A percentile compares a stretch with the other conserved stretches of the same genome.
Conservation (phyloP, 2,329 filamentous ascomycete species). For the Botrytis porri region DNA sequence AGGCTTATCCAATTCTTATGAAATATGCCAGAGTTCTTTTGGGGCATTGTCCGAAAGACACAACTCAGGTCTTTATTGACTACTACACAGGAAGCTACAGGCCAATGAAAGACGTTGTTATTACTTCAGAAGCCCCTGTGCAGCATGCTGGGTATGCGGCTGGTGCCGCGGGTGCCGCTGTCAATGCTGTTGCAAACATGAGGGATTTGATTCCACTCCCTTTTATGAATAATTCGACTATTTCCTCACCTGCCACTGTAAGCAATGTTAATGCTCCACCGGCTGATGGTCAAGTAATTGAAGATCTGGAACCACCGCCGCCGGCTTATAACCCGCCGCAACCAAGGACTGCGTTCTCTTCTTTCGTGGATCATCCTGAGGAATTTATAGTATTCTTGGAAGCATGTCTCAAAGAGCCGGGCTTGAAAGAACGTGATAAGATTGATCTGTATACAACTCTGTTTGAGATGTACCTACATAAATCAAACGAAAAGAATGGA, state of each 20-base stretch:
- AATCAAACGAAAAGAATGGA: conserved; percentile 72
- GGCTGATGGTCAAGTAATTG: conserved; percentile 51
- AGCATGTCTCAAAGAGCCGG: conserved; percentile 72
- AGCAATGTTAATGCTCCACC: conserved; percentile 51
- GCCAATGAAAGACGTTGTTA: conserved; percentile 60
- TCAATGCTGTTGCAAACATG: conserved; percentile 80
- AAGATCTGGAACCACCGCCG: conserved; percentile 48
- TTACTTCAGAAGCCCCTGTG: conserved; percentile 26
- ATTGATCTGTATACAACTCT: conserved; percentile 89
- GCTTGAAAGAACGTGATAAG: conserved; percentile 70
- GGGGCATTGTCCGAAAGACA: conserved; percentile 77
- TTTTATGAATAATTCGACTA: conserved; percentile 69
- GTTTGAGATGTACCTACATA: conserved; percentile 97
- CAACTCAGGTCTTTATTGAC: conserved; percentile 85
- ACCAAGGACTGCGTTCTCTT: conserved; percentile 88
- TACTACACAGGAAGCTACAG: conserved; percentile 88
- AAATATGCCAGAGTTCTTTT: conserved; percentile 92
- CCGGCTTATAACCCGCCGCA: conserved; percentile 71
- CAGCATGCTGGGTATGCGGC: conserved; percentile 36
- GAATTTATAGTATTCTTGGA: conserved; percentile 93
- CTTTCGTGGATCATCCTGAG: conserved; percentile 89
- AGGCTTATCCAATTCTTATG: conserved; percentile 87
- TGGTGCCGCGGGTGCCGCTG: conserved; percentile 57
- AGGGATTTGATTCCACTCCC: conserved; percentile 80
- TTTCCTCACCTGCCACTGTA: conserved; percentile 52